Percentiles rank a stretch among this genome's conserved stretches.
These are phyloP conservation scores for Cyberlindnera lachancei DNA, from an alignment of 805 yeast genomes.

Conservation along the genomic window DNA sequence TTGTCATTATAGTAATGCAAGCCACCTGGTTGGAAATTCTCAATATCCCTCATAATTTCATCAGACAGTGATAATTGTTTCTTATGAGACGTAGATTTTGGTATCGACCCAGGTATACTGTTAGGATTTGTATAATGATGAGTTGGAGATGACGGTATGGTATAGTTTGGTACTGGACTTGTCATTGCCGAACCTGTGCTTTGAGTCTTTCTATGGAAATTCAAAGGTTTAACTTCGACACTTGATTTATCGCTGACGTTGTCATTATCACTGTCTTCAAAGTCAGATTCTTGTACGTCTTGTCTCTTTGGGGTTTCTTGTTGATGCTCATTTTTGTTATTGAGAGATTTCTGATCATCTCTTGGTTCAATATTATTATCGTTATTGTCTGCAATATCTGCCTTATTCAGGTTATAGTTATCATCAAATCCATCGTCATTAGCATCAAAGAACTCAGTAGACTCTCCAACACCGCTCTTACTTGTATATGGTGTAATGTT, in stretches of 20 bases:
- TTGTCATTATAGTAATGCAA: constrained; percentile 1
- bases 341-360: too few species aligned
- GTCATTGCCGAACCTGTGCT: constrained; percentile 12
- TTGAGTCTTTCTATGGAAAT: constrained; percentile 16
- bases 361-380: too few species aligned
- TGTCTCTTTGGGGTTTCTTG: too few species aligned
- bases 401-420: too few species aligned
- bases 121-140: too few species aligned
- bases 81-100: constrained; percentile 6
- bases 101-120: background rate
- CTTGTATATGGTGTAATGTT: too few species aligned
- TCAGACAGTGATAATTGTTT: constrained; percentile 22
- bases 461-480: too few species aligned
- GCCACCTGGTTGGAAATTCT: constrained; percentile 15
- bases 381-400: too few species aligned
- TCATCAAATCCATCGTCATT: too few species aligned
- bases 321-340: too few species aligned
- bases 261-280: too few species aligned
- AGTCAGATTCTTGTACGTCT: background rate
- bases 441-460: constrained; percentile 16
- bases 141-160: too few species aligned
- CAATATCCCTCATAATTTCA: constrained; percentile 22
- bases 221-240: constrained; percentile 16
- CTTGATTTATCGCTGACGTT: constrained; percentile 9
- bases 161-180: constrained; percentile 1